Evolutionary conservation across 805 yeast genomes (phyloP).

Genomic region (Yueomyces sinensis): DNA sequence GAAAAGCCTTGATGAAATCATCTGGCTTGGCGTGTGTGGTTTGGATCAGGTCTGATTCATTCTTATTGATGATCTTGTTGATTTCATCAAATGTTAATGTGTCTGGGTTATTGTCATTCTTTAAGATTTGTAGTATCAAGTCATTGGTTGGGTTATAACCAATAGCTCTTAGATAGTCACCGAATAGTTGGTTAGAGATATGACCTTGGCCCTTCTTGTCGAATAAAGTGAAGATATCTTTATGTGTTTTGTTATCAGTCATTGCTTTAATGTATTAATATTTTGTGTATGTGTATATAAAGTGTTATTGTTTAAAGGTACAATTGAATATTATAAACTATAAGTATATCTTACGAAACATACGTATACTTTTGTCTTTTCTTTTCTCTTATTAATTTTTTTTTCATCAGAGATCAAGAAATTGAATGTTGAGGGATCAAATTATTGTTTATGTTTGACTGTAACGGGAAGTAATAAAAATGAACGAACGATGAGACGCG

Average conservation of each 20-base stretch:
- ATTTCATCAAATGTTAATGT: slow-evolving; percentile 19
- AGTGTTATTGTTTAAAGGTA: too few relatives aligned
- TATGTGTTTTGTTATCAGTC: slow-evolving; percentile 28
- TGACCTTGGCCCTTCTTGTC: slow-evolving; percentile 93
- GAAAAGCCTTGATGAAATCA: slow-evolving; percentile 91
- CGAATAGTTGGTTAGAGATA: slow-evolving; percentile 72
- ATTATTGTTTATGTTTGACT: too few relatives aligned
- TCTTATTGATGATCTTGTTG: slow-evolving; percentile 11
- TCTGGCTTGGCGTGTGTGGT: slow-evolving; percentile 25
- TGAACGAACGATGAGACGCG: too few relatives aligned
- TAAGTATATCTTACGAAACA: too few relatives aligned
- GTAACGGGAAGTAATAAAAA: too few relatives aligned
- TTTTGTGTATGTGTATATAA: too few relatives aligned
- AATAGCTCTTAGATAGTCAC: slow-evolving; percentile 89
- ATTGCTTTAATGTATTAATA: background rate
- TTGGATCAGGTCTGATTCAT: slow-evolving; percentile 16
- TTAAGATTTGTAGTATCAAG: slow-evolving; percentile 16
- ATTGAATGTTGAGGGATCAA: too few relatives aligned
- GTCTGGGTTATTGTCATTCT: slow-evolving; percentile 5
- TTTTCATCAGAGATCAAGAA: too few relatives aligned
- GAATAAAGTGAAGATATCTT: slow-evolving; percentile 92
- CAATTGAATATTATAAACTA: too few relatives aligned
- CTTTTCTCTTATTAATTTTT: too few relatives aligned
- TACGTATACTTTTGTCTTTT: too few relatives aligned
- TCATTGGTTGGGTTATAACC: slow-evolving; percentile 94